Percentiles rank a stretch among this genome's conserved stretches.
Conservation (phyloP, 495 filamentous ascomycete species). For the Letharia lupina region DNA sequence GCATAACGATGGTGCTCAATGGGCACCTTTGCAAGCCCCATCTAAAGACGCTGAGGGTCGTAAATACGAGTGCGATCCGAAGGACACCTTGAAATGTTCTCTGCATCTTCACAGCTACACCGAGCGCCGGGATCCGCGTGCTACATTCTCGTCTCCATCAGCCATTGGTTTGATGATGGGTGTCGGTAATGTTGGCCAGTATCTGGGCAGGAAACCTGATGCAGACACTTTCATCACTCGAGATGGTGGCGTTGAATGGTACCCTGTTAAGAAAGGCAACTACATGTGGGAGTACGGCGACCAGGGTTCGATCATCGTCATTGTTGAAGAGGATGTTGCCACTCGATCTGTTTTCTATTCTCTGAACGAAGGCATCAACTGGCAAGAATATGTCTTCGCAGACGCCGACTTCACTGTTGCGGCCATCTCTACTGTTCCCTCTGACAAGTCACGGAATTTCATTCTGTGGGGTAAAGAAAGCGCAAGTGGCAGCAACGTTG, state of each 20-base stretch:
- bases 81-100: constrained; percentile 56
- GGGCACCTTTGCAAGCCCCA: constrained; percentile 65
- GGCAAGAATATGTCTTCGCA: constrained; percentile 66
- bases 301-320: constrained; percentile 81
- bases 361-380: constrained; percentile 67
- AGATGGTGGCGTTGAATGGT: constrained; percentile 88
- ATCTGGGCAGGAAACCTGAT: constrained; percentile 41
- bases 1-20: constrained; percentile 89
- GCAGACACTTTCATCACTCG: constrained; percentile 74
- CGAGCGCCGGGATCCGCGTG: constrained; percentile 65
- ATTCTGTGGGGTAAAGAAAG: constrained; percentile 68
- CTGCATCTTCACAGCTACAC: constrained; percentile 94
- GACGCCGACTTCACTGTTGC: constrained; percentile 57
- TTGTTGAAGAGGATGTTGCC: constrained; percentile 55
- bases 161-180: constrained; percentile 90
- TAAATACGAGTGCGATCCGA: constrained; percentile 55
- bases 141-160: constrained; percentile 78
- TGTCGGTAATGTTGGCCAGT: constrained; percentile 79
- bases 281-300: constrained; percentile 94
- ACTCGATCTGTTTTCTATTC: constrained; percentile 69
- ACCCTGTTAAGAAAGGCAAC: constrained; percentile 67
- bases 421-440: constrained; percentile 80
- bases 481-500: constrained; percentile 38
- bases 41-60: constrained; percentile 60
- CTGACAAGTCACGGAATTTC: constrained; percentile 82